These are phyloP conservation scores for Lycium barbarum DNA, from an alignment of 257 asterid species.

Conservation along the genomic window DNA sequence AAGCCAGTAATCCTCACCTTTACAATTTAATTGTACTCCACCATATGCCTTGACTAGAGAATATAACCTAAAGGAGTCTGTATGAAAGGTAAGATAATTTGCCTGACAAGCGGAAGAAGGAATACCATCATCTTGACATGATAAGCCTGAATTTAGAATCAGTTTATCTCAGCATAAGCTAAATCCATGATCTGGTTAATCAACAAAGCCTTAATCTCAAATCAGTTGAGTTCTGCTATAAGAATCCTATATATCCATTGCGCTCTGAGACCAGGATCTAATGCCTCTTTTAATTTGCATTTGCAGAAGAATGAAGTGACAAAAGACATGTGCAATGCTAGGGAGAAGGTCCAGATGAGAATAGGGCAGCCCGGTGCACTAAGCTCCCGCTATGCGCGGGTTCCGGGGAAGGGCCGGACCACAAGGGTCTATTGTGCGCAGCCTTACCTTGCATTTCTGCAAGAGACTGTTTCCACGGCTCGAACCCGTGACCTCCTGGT, in stretches of 20 bases:
- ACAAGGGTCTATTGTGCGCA: no score
- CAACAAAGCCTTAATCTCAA: neutral
- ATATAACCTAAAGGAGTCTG: slow-evolving; percentile 8
- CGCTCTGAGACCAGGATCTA: slow-evolving; percentile 40
- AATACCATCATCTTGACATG: neutral
- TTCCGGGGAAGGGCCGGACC: no score
- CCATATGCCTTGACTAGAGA: neutral
- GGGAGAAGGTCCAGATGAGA: slow-evolving; percentile 21
- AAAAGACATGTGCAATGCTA: slow-evolving; percentile 13
- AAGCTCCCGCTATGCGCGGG: no score
- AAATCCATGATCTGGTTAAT: slow-evolving; percentile 6
- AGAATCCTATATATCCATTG: slow-evolving; percentile 24
- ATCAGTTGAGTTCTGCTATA: neutral
- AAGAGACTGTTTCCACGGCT: no score
- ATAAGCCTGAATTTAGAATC: slow-evolving; percentile 19
- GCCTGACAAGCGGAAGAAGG: neutral
- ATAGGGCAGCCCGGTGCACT: no score
- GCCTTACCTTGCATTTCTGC: no score
- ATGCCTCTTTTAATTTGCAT: slow-evolving; percentile 42
- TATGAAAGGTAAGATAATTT: slow-evolving; percentile 12
- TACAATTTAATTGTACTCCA: neutral
- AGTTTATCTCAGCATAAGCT: slow-evolving; percentile 1
- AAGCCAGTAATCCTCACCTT: slow-evolving; percentile 22
- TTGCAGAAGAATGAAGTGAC: slow-evolving; percentile 30
- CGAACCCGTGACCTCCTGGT: no score